Percentiles rank a stretch among this genome's conserved stretches.
phyloP scores from a whole-genome alignment of 768 basidiomycete species.

The Termitomyces bulborhizus region DNA sequence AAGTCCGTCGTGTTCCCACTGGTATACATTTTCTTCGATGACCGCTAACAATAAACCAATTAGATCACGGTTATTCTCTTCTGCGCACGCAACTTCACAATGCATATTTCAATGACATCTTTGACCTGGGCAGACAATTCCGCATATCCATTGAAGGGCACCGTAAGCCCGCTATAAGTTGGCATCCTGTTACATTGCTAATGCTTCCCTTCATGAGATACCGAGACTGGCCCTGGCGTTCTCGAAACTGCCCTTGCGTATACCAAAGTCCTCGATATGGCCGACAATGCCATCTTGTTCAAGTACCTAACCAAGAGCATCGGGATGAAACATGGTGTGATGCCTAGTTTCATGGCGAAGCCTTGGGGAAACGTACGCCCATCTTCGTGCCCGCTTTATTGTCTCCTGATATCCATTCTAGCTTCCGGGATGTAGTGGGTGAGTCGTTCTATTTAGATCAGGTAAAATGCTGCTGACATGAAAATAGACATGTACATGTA shows the following conservation, averaged over 20 bases:
- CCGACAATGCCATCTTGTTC: slow-evolving; percentile 89
- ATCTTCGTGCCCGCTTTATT: neutral
- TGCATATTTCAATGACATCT: slow-evolving; percentile 85
- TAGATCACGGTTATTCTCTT: slow-evolving; percentile 97
- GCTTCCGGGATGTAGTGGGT: slow-evolving; percentile 97
- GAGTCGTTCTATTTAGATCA: slow-evolving; percentile 6
- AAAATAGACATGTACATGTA: slow-evolving; percentile 80
- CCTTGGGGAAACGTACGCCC: slow-evolving; percentile 83
- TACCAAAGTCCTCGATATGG: slow-evolving; percentile 72
- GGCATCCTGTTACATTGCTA: neutral
- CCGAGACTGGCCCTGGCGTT: slow-evolving; percentile 89
- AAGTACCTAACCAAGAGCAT: slow-evolving; percentile 90
- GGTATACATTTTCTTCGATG: too few species aligned
- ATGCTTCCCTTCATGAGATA: slow-evolving; percentile 43
- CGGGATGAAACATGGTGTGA: slow-evolving; percentile 81
- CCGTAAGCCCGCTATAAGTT: slow-evolving; percentile 39
- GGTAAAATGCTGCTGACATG: neutral
- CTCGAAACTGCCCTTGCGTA: slow-evolving; percentile 86
- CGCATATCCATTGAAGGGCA: slow-evolving; percentile 82
- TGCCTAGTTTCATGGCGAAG: slow-evolving; percentile 98
- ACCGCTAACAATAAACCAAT: neutral
- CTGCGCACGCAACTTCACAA: slow-evolving; percentile 87
- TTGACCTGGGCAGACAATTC: slow-evolving; percentile 68
- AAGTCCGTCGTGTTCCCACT: slow-evolving; percentile 49
- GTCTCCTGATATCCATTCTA: slow-evolving; percentile 19